Evolutionary conservation across 2,329 filamentous ascomycete genomes (phyloP).

Genomic region (Penicillium sp.): DNA sequence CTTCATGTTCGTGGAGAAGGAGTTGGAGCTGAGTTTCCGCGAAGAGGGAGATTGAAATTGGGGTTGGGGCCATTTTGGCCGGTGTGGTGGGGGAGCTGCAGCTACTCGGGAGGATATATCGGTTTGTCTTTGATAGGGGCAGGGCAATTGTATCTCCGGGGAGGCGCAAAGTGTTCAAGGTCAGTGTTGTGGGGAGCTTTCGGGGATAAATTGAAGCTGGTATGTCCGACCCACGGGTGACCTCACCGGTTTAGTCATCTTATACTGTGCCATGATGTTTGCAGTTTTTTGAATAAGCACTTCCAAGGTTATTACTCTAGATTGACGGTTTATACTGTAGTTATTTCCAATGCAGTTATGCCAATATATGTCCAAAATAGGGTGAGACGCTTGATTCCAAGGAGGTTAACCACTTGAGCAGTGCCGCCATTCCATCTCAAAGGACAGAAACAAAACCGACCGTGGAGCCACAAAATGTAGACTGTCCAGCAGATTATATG

Average conservation of each 20-base stretch:
- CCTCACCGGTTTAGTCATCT: constrained; percentile 1
- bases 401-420: not conserved
- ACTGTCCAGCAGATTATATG: not conserved
- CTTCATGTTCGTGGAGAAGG: constrained; percentile 45
- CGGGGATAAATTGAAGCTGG: constrained; percentile 16
- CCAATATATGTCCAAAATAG: too few relatives aligned
- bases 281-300: too few relatives aligned
- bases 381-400: too few relatives aligned
- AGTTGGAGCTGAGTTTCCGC: constrained; percentile 44
- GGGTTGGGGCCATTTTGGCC: constrained; percentile 16
- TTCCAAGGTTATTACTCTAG: too few relatives aligned
- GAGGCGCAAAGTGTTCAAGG: not conserved
- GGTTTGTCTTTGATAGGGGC: too few relatives aligned
- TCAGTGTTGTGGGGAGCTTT: constrained; percentile 4
- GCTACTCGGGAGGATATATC: not conserved
- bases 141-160: not conserved
- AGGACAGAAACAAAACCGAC: too few relatives aligned
- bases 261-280: too few relatives aligned
- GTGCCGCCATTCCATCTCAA: too few relatives aligned
- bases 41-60: constrained; percentile 41
- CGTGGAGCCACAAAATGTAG: too few relatives aligned
- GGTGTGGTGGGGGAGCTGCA: not conserved
- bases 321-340: too few relatives aligned
- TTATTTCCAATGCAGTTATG: too few relatives aligned
- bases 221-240: constrained; percentile 12